Evolutionary conservation across 805 yeast species (phyloP).

Genomic region (Kuraishia capsulata): DNA sequence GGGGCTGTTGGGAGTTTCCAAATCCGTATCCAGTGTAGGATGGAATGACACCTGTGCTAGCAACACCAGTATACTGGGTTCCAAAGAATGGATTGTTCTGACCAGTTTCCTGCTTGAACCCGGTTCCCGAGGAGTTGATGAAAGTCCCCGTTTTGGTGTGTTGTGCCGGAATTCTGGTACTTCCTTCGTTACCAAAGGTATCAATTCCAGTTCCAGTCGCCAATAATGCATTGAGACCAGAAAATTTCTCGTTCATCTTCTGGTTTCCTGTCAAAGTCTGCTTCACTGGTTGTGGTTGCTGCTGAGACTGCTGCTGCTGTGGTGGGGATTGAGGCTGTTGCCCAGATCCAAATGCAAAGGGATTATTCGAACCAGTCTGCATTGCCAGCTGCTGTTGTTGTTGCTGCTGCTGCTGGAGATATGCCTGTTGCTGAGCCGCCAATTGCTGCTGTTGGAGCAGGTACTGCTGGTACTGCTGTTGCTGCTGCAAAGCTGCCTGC

Average conservation of each 20-base stretch:
- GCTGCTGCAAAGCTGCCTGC: constrained; percentile 10
- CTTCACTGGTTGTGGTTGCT: constrained; percentile 27
- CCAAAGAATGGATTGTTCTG: constrained; percentile 54
- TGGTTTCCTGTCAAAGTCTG: constrained; percentile 41
- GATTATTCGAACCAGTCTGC: constrained; percentile 5
- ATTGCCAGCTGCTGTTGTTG: constrained; percentile 13
- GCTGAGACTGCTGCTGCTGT: constrained; percentile 22
- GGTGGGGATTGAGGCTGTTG: constrained; percentile 25
- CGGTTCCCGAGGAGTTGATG: constrained; percentile 84
- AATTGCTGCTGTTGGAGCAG: constrained; percentile 2
- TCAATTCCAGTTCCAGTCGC: constrained; percentile 89
- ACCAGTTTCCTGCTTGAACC: constrained; percentile 42
- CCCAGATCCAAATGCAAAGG: constrained; percentile 13
- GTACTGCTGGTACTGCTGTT: constrained; percentile 10
- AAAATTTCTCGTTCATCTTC: constrained; percentile 47
- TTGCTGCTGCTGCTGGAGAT: constrained; percentile 12
- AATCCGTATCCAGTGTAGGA: constrained; percentile 92
- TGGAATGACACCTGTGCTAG: constrained; percentile 45
- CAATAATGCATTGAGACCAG: constrained; percentile 69
- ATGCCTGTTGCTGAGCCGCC: constrained; percentile 8
- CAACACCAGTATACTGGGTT: constrained; percentile 67
- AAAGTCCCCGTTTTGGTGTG: constrained; percentile 77
- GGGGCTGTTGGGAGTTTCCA: constrained; percentile 49
- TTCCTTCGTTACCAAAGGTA: constrained; percentile 87
- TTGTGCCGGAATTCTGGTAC: constrained; percentile 82